Conservation (phyloP, 2,329 filamentous ascomycete species). For the Colletotrichum neosansevieriae region DNA sequence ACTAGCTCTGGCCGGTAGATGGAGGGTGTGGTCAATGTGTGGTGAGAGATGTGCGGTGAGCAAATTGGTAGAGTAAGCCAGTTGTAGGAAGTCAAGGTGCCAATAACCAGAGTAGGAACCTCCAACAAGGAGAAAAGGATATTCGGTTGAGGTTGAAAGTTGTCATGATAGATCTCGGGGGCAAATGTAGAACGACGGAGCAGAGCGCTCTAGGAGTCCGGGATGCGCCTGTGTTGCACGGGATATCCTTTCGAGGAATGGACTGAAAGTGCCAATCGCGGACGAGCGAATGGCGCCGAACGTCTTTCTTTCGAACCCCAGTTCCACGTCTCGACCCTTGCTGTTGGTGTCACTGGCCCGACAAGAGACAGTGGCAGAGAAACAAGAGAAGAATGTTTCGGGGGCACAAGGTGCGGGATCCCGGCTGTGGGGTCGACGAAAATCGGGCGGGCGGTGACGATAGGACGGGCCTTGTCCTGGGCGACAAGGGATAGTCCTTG, state of each 20-base stretch:
- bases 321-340: slow-evolving; percentile 20
- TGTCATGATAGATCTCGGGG: slow-evolving; percentile 53
- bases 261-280: slow-evolving; percentile 18
- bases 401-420: slow-evolving; percentile 35
- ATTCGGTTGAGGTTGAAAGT: slow-evolving; percentile 50
- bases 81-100: slow-evolving; percentile 51
- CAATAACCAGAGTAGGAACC: slow-evolving; percentile 54
- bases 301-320: slow-evolving; percentile 15
- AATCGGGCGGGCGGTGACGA: slow-evolving; percentile 40
- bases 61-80: not conserved
- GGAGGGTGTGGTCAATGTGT: slow-evolving; percentile 16
- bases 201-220: slow-evolving; percentile 15
- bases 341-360: slow-evolving; percentile 19
- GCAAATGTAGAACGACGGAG: slow-evolving; percentile 16
- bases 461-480: slow-evolving; percentile 29
- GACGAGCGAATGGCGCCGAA: slow-evolving; percentile 5
- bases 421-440: slow-evolving; percentile 37
- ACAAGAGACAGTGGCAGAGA: slow-evolving; percentile 22
- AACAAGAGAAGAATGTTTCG: slow-evolving; percentile 32
- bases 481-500: slow-evolving; percentile 35
- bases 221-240: slow-evolving; percentile 12
- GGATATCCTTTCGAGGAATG: slow-evolving; percentile 25
- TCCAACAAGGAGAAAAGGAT: slow-evolving; percentile 55
- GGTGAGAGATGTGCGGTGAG: slow-evolving; percentile 23
- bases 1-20: slow-evolving; percentile 31